A percentile compares a stretch with the other conserved stretches of the same genome.
Evolutionary conservation across 257 asterid species (phyloP).

Genomic region (Ilex asprella): DNA sequence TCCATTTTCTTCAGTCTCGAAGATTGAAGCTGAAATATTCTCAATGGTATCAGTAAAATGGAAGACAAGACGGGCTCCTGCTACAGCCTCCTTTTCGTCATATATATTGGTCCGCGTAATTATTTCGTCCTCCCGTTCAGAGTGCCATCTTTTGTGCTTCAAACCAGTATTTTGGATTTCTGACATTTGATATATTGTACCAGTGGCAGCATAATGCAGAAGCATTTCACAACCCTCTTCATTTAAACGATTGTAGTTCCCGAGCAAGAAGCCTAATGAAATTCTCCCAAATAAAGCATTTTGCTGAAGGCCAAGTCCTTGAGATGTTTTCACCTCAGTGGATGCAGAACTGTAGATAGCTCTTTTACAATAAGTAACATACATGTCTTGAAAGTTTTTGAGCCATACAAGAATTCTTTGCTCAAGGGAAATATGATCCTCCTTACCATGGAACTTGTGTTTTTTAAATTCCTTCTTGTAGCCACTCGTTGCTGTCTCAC

Average conservation of each 20-base stretch:
- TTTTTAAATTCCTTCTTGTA: constrained; percentile 23
- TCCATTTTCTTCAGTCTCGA: constrained; percentile 52
- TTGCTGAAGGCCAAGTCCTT: constrained; percentile 24
- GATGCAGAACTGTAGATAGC: constrained; percentile 18
- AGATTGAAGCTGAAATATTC: constrained; percentile 35
- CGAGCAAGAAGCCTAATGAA: constrained; percentile 55
- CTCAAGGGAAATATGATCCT: constrained; percentile 13
- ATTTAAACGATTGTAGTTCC: constrained; percentile 29
- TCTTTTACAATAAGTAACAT: constrained; percentile 16
- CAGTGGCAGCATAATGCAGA: constrained; percentile 68
- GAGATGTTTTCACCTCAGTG: constrained; percentile 12
- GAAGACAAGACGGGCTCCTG: constrained; percentile 57
- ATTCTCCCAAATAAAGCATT: constrained; percentile 45
- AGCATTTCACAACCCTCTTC: constrained; percentile 44
- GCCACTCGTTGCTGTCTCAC: constrained; percentile 18
- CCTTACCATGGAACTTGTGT: constrained; percentile 23
- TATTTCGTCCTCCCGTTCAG: constrained; percentile 15
- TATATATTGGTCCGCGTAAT: constrained; percentile 28
- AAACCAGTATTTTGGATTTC: constrained; percentile 24
- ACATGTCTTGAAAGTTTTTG: constrained; percentile 39
- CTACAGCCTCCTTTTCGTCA: constrained; percentile 45
- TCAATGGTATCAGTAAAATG: constrained; percentile 44
- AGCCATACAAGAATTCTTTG: constrained; percentile 40
- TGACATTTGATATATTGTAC: constrained; percentile 25
- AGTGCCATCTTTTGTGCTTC: constrained; percentile 29